Conservation (phyloP, 2,329 filamentous ascomycete species). For the Stagonosporopsis cucurbitacearum region DNA sequence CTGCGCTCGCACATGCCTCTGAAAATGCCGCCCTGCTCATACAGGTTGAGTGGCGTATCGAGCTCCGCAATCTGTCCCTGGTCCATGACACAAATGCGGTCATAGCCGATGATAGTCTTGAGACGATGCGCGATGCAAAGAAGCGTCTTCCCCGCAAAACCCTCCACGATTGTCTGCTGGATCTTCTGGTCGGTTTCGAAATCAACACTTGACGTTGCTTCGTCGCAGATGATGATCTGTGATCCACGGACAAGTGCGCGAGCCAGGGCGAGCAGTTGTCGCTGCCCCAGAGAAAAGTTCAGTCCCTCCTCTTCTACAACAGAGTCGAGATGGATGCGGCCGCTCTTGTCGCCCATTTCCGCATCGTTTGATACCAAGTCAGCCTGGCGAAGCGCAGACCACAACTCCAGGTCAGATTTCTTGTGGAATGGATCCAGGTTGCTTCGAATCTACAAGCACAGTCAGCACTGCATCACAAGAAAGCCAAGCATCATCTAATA, state of each 20-base stretch:
- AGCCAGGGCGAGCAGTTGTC: conserved; percentile 82
- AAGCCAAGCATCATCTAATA: background rate
- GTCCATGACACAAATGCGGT: conserved; percentile 97
- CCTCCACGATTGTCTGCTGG: conserved; percentile 82
- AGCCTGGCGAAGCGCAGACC: conserved; percentile 77
- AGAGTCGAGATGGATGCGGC: conserved; percentile 80
- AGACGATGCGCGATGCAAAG: conserved; percentile 92
- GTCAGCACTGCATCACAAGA: background rate
- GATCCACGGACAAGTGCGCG: conserved; percentile 86
- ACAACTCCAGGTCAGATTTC: conserved; percentile 78
- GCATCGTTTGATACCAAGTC: conserved; percentile 67
- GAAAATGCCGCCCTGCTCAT: conserved; percentile 79
- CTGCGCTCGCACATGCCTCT: conserved; percentile 87
- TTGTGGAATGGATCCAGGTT: conserved; percentile 84
- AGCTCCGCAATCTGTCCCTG: conserved; percentile 85
- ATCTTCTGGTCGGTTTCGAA: conserved; percentile 83
- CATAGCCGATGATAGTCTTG: conserved; percentile 91
- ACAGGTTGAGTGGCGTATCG: conserved; percentile 76
- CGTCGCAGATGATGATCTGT: conserved; percentile 95
- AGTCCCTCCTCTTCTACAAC: conserved; percentile 93
- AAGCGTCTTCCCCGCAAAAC: conserved; percentile 85
- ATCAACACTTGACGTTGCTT: conserved; percentile 91
- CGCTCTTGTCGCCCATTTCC: conserved; percentile 53
- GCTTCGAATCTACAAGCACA: conserved; percentile 61
- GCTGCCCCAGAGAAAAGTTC: conserved; percentile 94